A percentile compares a stretch with the other conserved stretches of the same genome.
These are phyloP conservation scores for Trapa bicornis DNA, from an alignment of 345 rosid species.

Conservation along the genomic window DNA sequence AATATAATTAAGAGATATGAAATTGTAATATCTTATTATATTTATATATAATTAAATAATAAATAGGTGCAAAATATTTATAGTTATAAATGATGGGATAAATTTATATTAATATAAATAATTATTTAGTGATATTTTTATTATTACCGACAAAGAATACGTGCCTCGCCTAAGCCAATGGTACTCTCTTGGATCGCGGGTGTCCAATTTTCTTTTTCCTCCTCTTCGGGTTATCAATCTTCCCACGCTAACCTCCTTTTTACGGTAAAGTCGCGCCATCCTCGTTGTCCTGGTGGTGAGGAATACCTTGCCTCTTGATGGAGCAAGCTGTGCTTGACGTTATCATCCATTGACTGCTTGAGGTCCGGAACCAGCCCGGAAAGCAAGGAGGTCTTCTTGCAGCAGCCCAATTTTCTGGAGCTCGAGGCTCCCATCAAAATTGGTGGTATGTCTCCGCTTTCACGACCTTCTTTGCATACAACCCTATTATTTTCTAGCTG, in stretches of 20 bases:
- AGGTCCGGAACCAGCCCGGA: conserved; percentile 38
- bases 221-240: not conserved
- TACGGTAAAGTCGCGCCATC: not conserved
- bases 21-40: no score
- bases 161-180: no score
- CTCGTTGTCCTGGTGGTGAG: not conserved
- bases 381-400: conserved; percentile 58
- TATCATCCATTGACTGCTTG: conserved; percentile 53
- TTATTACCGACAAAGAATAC: no score
- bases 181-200: no score
- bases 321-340: conserved; percentile 55
- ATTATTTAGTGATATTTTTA: no score
- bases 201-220: no score
- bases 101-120: no score
- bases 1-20: no score
- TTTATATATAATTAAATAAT: no score
- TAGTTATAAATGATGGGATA: no score
- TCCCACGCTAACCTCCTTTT: not conserved
- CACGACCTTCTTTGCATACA: not conserved
- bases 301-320: conserved; percentile 9
- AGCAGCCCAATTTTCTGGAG: conserved; percentile 78
- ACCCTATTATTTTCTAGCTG: not conserved
- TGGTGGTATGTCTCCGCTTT: conserved; percentile 38
- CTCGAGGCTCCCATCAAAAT: conserved; percentile 90
- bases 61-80: no score